Evolutionary conservation across 192 early-diverging fungal species (phyloP), one percentile per base, ranked within the genome.

Genomic region (Coemansia sp.): DNA sequence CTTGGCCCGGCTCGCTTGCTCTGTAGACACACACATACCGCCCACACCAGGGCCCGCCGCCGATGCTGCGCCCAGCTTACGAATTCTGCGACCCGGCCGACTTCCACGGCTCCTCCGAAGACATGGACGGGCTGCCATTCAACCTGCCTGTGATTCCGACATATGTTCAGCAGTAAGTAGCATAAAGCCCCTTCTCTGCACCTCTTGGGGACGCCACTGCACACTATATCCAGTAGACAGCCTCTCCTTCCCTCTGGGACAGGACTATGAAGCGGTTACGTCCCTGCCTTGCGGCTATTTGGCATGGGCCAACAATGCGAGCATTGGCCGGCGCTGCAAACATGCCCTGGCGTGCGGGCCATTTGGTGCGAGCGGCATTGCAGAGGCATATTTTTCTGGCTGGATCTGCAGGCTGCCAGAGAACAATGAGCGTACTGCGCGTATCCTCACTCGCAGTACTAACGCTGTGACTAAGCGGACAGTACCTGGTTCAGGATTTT

Each of bases 21-120:
- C 32, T 35, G 32, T 59, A 65, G 23, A 48, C 54, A 57, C 55
- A 52, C 32, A 35, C 54, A 35, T 35, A 8, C 32, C 32, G 32
- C 32, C 32, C 32, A 35, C 32, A 8, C 0, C 32, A 35, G 32
- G 21, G 54, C 54, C 5, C 32, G 27, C 21, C 27, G 25, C 24
- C 37, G 51, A 79, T 79, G 76, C 65, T 79, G 61, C 71, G 67
- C 32, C 67, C 67, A 70, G 67, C 66, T 55, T 79, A 79, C 76
- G 71, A 79, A 62, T 79, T 79, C 53, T 79, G 76, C 59, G 76
- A 79, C 51, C 62, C 76, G 23, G 65, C 76, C 50, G 76, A 79
- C 60, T 72, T 63, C 54, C 71, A 67, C 43, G 71, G 66, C 37
- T 50, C 72, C 54, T 23, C 63, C 53, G 65, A 70, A 57, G 67